Evolutionary conservation across 305 asterid species (phyloP), one percentile per base, ranked within the genome.

Genomic region (Salvia sclarea): DNA sequence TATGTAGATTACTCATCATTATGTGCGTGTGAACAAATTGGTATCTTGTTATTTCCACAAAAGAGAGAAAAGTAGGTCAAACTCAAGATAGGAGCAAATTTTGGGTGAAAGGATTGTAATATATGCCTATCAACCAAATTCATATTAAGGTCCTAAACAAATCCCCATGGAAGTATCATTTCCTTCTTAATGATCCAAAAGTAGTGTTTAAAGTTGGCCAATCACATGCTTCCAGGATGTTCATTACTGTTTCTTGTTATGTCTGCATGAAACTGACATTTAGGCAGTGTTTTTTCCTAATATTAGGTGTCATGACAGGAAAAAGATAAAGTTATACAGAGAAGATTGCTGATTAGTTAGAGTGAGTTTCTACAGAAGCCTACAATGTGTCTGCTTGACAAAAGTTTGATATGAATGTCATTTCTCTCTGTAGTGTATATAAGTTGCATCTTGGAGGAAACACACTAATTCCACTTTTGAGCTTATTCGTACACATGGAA

Each of bases 21-120:
- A 25, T 18, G 45, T 20, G 61, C 17, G 31, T 5, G 8, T 67
- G 35, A 55, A 24, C 58, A 75, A 67, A 21, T 44, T 68, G 52
- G 45, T 44, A 13, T 43, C 55, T 1, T 22, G 54, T 47, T 44
- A 64, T 45, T 45, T 57, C 11, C 48, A 16, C 4, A 4, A 11
- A 50, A 33, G 25, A 50, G 17, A 12, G 38, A 12, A 28, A 52
- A 43, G 62, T 52, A 7, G 56, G 31, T 33, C 31, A 52, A 47
- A 35, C 37, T n/a, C 24, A 25, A 38, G 62, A 38, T 14, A 38
- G 21, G 35, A 49, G 20, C 61, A 37, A 48, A 44, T 28, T 24
- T 52, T 17, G 20, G 25, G 54, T 40, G 55, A 67, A 31, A 35
- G 45, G 18, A 43, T 18, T 44, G 65, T 16, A 10, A 4, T 18